These are phyloP conservation scores for Triticum urartu DNA, from an alignment of 176 grass and related monocot genomes.

Conservation along the genomic window DNA sequence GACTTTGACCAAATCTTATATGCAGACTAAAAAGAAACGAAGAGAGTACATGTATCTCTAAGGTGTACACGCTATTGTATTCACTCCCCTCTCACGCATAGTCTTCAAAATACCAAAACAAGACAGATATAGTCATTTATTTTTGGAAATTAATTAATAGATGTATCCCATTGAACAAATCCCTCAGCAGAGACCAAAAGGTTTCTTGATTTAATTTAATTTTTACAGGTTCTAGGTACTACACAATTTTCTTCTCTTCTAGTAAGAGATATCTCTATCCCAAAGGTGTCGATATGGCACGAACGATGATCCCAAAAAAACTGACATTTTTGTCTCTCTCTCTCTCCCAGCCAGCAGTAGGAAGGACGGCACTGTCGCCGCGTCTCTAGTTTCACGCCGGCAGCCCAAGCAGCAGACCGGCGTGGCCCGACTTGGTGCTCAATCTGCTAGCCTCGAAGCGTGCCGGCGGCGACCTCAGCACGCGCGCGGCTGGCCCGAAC, in stretches of 20 bases:
- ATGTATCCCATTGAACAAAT: not conserved
- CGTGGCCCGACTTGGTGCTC: constrained; percentile 2
- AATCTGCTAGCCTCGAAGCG: not conserved
- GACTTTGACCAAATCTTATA: too few relatives aligned
- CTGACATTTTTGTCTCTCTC: not conserved
- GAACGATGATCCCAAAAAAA: not conserved
- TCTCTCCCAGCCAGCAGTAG: not conserved
- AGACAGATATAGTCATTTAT: too few relatives aligned
- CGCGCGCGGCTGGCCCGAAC: constrained; percentile 11
- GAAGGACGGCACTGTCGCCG: not conserved
- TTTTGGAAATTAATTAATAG: not conserved
- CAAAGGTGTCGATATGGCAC: not conserved
- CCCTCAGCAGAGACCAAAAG: not conserved
- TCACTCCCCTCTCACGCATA: too few relatives aligned
- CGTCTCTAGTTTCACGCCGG: constrained; percentile 8
- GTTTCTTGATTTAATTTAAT: not conserved
- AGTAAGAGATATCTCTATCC: not conserved
- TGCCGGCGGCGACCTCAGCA: not conserved
- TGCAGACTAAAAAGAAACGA: too few relatives aligned
- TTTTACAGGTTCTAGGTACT: not conserved
- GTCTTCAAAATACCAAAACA: too few relatives aligned
- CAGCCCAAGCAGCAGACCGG: constrained; percentile 26
- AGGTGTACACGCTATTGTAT: too few relatives aligned
- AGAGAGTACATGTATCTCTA: not conserved
- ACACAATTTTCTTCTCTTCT: not conserved